Base-by-base conservation (phyloP, 176 grass and related monocot genomes). In the Zoysia pacifica region DNA sequence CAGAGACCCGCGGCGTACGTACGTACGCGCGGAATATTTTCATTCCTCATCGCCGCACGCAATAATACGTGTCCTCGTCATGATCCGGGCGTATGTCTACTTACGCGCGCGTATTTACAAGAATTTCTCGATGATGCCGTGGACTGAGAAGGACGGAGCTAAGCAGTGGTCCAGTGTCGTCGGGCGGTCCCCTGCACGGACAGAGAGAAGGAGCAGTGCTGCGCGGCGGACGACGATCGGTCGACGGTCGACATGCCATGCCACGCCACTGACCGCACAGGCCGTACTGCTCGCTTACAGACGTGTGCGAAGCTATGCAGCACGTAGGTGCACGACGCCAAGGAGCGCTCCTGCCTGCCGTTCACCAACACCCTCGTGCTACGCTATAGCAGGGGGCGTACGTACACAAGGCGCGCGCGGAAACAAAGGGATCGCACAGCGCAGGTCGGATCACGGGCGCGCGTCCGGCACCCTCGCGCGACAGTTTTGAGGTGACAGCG, bases 391-490 rank as follows among this genome's bases (percentile, higher is more conserved):
- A 3, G 3, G 11, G 11, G 3, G 4, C 11, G 15, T n/a, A 9
- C 61, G 16, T 28, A 15, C 51, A 50, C 48, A 50, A 50, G 48
- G 52, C 59, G 69, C 48, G 70, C 61, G 64, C 64, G 59, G 48
- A 10, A 54, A 82, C 70, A 55, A 54, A 81, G 53, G 81, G 20
- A 13, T 53, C 7, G 53, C 28, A 18, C 43, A 43, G 62, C 46
- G 69, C 11, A 37, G 62, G 81, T 51, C 37, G 48, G 83, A 45
- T 79, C 83, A 85, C 76, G 83, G 76, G 83, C 51, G 83, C 83
- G 2, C 64, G 83, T 8, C 80, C 60, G 80, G 60, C 59, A 74
- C 52, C 62, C 62, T 45, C 67, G 54, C 5, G 80, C 73, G 53
- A 62, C 82, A 77, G 55, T 39, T 11, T 15, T 43, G 74, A 84